Percentiles rank a stretch among this genome's conserved stretches.
Conservation (phyloP, 129 eudicot species). For the Centella asiatica region DNA sequence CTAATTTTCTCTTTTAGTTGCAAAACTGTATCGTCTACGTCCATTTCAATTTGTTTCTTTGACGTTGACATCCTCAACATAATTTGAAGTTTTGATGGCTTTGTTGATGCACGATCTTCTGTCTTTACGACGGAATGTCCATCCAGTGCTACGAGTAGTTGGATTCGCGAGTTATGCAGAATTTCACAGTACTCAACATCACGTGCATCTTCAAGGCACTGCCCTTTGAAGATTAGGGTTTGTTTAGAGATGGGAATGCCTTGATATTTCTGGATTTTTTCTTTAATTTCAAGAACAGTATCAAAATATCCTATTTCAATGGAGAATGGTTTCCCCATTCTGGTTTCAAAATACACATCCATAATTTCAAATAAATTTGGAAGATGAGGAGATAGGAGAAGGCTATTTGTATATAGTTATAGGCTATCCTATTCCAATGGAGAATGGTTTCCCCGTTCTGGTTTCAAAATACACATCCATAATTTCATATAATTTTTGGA, state of each 20-base stretch:
- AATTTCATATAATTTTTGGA: no score
- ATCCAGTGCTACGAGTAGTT: constrained; percentile 28
- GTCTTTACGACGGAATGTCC: neutral
- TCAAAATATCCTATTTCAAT: constrained; percentile 82
- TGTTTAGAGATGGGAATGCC: constrained; percentile 53
- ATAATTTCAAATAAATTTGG: constrained; percentile 13
- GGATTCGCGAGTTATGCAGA: constrained; percentile 41
- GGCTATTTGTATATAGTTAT: no score
- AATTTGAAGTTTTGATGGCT: constrained; percentile 31
- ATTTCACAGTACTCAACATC: constrained; percentile 47
- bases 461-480: constrained; percentile 64
- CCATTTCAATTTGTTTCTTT: constrained; percentile 27
- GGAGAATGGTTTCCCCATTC: constrained; percentile 40
- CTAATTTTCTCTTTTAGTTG: constrained; percentile 47
- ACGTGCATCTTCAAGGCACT: constrained; percentile 45
- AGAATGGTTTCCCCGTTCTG: constrained; percentile 39
- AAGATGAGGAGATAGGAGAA: no score
- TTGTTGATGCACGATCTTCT: constrained; percentile 15
- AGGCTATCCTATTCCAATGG: constrained; percentile 70
- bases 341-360: constrained; percentile 55
- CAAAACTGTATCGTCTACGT: constrained; percentile 26
- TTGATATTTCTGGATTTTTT: constrained; percentile 53
- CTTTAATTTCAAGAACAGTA: constrained; percentile 63
- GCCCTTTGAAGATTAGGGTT: constrained; percentile 51
- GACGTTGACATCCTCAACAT: constrained; percentile 23